Base-by-base conservation (phyloP, 805 yeast genomes). In the Myxozyma vanderwaltii region DNA sequence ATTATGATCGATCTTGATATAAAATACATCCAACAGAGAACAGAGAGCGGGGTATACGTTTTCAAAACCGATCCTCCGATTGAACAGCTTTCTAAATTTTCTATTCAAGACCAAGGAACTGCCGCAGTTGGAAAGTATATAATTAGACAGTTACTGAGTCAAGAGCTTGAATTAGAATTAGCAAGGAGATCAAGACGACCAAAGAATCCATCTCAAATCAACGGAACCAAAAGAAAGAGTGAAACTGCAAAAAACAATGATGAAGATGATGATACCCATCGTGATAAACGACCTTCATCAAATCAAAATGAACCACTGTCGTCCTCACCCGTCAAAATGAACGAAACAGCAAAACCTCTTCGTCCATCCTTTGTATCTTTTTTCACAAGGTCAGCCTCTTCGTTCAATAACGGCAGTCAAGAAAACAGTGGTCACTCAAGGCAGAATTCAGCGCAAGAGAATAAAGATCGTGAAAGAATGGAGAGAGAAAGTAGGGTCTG, bases 401-500 rank as follows among this genome's bases (percentile, higher is more conserved):
- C 17, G 24, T 2, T n/a, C 19, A n/a, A 23, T 21, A 8, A n/a
- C 19, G 36, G 15, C n/a, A 38, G 46, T 40, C 15, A 48, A 8
- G 38, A 8, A 10, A 29, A 23, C 21, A 48, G 29, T 24, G 46
- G 41, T 3, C 58, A 53, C 19, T 33, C 48, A 5, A 49, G 56
- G 4, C 56, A 23, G 46, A 21, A 26, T 12, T 59, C 63, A 6
- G n/a, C 17, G 38, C 59, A 55, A 23, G 56, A 31, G n/a, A 29
- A 23, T 41, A 29, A 26, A 36, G 59, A 56, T 12, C 23, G 29
- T 24, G 15, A 38, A 44, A 39, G 24, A 23, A 21, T 15, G 31
- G 55, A 48, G n/a, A 66, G 58, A 36, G 59, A 59, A 24, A 51
- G 75, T 10, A 49, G 47, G 67, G 77, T 82, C 51, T 90, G 96